These are phyloP conservation scores for Syncephalastrum contaminatum DNA, from an alignment of 371 early-diverging fungal species.

Conservation along the genomic window DNA sequence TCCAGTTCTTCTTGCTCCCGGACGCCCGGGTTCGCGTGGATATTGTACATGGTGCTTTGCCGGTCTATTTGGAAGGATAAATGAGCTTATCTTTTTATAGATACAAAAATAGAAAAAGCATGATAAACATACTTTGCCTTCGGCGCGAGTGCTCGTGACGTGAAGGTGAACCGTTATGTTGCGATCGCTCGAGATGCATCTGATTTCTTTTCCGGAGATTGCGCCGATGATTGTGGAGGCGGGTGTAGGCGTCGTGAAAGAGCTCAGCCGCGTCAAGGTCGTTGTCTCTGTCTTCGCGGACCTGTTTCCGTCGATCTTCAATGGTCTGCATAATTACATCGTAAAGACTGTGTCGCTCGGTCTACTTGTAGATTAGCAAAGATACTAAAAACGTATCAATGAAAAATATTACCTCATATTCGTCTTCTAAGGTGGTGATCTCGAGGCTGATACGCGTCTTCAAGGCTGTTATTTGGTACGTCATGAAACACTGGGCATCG, in stretches of 20 bases:
- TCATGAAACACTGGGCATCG: constrained; percentile 31
- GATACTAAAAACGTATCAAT: not conserved
- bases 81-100: not conserved
- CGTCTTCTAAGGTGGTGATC: constrained; percentile 32
- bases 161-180: constrained; percentile 15
- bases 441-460: constrained; percentile 32
- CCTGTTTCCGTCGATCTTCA: constrained; percentile 33
- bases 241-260: constrained; percentile 20
- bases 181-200: constrained; percentile 11
- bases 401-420: constrained; percentile 32
- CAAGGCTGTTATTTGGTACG: constrained; percentile 26
- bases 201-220: constrained; percentile 18
- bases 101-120: not conserved
- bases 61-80: constrained; percentile 9
- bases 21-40: constrained; percentile 14
- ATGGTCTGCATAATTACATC: constrained; percentile 35
- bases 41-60: constrained; percentile 15
- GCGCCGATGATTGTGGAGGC: constrained; percentile 13
- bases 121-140: constrained; percentile 18
- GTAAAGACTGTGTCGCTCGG: constrained; percentile 18
- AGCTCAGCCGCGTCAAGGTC: constrained; percentile 14
- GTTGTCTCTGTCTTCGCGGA: constrained; percentile 31
- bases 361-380: not conserved
- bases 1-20: constrained; percentile 29
- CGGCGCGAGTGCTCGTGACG: constrained; percentile 19